Percentiles rank a stretch among this genome's conserved stretches.
Conservation (phyloP, 2,329 filamentous ascomycete species). For the Pezicula carpinea region DNA sequence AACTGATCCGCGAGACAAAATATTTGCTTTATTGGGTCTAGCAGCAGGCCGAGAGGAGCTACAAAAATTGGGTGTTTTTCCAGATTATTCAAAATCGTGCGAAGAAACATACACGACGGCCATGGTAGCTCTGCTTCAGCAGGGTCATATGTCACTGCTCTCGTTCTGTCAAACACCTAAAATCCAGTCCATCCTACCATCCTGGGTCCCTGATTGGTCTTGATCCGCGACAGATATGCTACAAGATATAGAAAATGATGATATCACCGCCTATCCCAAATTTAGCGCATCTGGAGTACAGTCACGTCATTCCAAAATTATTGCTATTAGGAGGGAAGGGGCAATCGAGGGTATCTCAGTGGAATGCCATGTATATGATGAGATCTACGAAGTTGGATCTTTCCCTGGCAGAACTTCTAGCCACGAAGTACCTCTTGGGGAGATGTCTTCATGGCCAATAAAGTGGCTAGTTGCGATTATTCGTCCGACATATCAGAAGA, state of each 20-base stretch:
- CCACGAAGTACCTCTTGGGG: conserved; percentile 5
- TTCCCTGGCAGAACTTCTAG: conserved; percentile 6
- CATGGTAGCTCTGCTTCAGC: conserved; percentile 3
- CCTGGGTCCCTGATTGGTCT: conserved; percentile 9
- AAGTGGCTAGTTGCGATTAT: conserved; percentile 6
- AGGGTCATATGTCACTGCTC: conserved; percentile 8
- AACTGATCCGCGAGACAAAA: conserved; percentile 12
- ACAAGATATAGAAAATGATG: conserved; percentile 5
- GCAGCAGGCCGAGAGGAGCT: conserved; percentile 9
- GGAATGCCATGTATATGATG: conserved; percentile 5
- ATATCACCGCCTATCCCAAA: conserved; percentile 6
- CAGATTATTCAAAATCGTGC: conserved; percentile 11
- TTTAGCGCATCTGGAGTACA: conserved; percentile 5
- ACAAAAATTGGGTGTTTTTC: conserved; percentile 3
- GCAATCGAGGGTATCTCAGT: conserved; percentile 3
- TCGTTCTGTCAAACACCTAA: conserved; percentile 4
- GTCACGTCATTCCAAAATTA: conserved; percentile 1
- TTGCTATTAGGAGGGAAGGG: not conserved
- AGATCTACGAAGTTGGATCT: conserved; percentile 5
- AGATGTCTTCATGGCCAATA: conserved; percentile 5
- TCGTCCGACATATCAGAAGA: conserved; percentile 7
- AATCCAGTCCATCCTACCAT: conserved; percentile 2
- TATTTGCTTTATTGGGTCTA: conserved; percentile 10
- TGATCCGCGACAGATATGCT: conserved; percentile 2
- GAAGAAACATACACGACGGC: conserved; percentile 4